These are phyloP conservation scores for Aspergillus spinulosporus DNA, from an alignment of 2,329 filamentous ascomycete species.

Conservation along the genomic window DNA sequence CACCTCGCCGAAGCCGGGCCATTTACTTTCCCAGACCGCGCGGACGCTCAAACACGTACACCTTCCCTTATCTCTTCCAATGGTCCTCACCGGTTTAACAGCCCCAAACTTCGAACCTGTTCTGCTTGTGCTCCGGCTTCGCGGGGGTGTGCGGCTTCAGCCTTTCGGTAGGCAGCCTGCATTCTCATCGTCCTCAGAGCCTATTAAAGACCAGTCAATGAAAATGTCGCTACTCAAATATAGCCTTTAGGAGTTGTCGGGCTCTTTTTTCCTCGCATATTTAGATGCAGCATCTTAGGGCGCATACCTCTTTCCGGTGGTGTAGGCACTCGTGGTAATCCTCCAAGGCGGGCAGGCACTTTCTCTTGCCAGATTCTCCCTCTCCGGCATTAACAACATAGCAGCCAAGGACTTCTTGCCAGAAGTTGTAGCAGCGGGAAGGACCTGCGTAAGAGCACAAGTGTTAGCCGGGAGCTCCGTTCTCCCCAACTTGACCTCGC, in stretches of 20 bases:
- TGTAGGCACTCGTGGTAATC: slow-evolving; percentile 99
- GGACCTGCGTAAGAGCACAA: slow-evolving; percentile 51
- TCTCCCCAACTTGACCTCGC: slow-evolving; percentile 17
- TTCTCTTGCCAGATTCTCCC: slow-evolving; percentile 80
- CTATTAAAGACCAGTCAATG: slow-evolving; percentile 47
- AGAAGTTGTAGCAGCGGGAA: slow-evolving; percentile 95
- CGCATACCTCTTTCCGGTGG: slow-evolving; percentile 92
- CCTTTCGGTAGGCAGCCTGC: slow-evolving; percentile 81
- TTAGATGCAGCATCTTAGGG: neutral
- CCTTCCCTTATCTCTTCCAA: slow-evolving; percentile 49
- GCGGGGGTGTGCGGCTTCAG: slow-evolving; percentile 70
- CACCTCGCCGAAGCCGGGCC: slow-evolving; percentile 52
- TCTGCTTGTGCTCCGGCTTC: slow-evolving; percentile 80
- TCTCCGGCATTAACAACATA: slow-evolving; percentile 90
- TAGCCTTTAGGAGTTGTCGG: neutral
- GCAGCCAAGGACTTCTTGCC: slow-evolving; percentile 98
- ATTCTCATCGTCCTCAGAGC: slow-evolving; percentile 74
- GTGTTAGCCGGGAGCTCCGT: slow-evolving; percentile 27
- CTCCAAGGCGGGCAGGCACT: slow-evolving; percentile 81
- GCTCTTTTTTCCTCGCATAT: neutral
- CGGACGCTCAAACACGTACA: neutral
- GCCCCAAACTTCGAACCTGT: slow-evolving; percentile 81
- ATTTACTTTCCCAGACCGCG: slow-evolving; percentile 63
- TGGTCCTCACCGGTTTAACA: slow-evolving; percentile 53
- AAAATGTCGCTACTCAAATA: too few relatives aligned